These are phyloP conservation scores for Phoma sp. DNA, from an alignment of 2,329 filamentous ascomycete genomes.

Conservation along the genomic window DNA sequence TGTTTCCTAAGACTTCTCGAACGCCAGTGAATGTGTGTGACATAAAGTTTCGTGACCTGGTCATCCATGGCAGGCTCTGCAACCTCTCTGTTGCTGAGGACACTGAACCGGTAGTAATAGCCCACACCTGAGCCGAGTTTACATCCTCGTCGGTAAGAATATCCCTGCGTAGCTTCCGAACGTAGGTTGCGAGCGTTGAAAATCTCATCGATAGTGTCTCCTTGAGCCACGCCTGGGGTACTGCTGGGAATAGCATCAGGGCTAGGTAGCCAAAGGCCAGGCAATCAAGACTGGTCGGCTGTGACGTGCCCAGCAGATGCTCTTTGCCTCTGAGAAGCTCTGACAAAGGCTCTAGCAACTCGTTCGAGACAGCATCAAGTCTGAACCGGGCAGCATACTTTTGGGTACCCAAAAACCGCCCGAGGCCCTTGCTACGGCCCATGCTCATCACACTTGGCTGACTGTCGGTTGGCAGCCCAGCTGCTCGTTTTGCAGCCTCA, in stretches of 20 bases:
- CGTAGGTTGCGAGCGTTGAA: conserved; percentile 48
- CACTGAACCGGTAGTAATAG: conserved; percentile 26
- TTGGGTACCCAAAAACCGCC: conserved; percentile 68
- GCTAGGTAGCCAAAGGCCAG: conserved; percentile 80
- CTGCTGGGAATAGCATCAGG: conserved; percentile 70
- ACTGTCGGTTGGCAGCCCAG: conserved; percentile 46
- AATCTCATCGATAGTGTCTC: conserved; percentile 63
- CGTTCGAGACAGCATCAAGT: conserved; percentile 74
- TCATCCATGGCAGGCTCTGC: conserved; percentile 36
- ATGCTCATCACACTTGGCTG: conserved; percentile 54
- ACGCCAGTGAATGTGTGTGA: conserved; percentile 20
- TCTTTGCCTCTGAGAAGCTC: conserved; percentile 64
- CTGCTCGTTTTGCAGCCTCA: conserved; percentile 47
- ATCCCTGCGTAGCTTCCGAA: conserved; percentile 43
- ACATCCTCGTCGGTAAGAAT: conserved; percentile 34
- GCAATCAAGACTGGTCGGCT: conserved; percentile 76
- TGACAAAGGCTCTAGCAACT: conserved; percentile 73
- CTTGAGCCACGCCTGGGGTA: conserved; percentile 69
- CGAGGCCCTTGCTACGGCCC: conserved; percentile 65
- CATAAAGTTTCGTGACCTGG: conserved; percentile 19
- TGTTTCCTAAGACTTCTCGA: conserved; percentile 32
- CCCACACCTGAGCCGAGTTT: conserved; percentile 37
- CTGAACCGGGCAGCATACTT: conserved; percentile 77
- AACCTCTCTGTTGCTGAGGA: background rate
- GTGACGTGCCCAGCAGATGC: conserved; percentile 62